A percentile compares a stretch with the other conserved stretches of the same genome.
phyloP scores from a whole-genome alignment of 352 stramenopile species.

The Globisporangium ultimum region DNA sequence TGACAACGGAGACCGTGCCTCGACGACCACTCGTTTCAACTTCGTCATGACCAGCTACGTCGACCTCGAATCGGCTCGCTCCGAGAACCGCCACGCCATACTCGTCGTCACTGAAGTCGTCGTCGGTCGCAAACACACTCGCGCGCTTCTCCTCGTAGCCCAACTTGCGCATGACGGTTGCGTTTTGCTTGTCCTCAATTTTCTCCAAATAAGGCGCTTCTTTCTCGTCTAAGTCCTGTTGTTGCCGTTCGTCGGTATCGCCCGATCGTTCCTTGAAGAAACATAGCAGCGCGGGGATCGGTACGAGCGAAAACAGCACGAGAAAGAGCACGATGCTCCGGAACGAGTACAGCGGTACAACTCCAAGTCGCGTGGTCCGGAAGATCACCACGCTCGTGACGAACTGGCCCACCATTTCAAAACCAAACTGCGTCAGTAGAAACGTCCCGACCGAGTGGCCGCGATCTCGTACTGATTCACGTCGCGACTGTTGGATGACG shows the following conservation, averaged over 20 bases:
- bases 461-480: slow-evolving; percentile 27
- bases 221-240: slow-evolving; percentile 11
- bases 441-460: slow-evolving; percentile 40
- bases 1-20: neutral
- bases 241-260: slow-evolving; percentile 21
- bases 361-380: slow-evolving; percentile 35
- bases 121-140: neutral
- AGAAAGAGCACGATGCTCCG: slow-evolving; percentile 46
- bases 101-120: neutral
- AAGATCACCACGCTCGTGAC: slow-evolving; percentile 51
- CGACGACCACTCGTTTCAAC: neutral
- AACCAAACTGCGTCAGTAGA: slow-evolving; percentile 47
- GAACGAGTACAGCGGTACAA: slow-evolving; percentile 43
- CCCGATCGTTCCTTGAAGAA: slow-evolving; percentile 32
- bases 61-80: no score
- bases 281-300: slow-evolving; percentile 27
- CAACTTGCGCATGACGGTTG: no score
- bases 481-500: slow-evolving; percentile 53
- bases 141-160: no score
- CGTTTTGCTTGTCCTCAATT: no score
- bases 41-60: neutral
- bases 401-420: slow-evolving; percentile 42
- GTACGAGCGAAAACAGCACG: slow-evolving; percentile 40
- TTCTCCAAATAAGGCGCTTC: neutral
- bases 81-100: neutral